Evolutionary conservation across 169 alveolate genomes (phyloP), one percentile per base, ranked within the genome.

Genomic region (Plasmodium ovale): DNA sequence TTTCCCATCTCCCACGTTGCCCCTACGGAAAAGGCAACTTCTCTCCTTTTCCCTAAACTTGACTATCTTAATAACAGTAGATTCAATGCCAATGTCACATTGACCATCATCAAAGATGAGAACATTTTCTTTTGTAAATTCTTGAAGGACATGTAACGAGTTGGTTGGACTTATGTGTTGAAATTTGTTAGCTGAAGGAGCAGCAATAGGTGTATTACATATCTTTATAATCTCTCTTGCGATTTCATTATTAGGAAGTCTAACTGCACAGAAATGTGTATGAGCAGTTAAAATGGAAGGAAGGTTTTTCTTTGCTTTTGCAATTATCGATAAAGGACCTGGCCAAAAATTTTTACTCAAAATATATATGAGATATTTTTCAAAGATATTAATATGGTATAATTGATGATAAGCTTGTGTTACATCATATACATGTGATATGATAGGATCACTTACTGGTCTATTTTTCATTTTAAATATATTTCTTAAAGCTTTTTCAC

Each of bases 131-230:
- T 91, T 73, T 71, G 65, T 77, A 74, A 98, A 98, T 91, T 98
- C 99, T 60, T 96, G 89, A 25, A 92, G 88, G 12, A 98, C 99
- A 88, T 98, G 99, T 39, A 94, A 90, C 10, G 98, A 97, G 37
- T 93, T 93, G 0, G 99, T 97, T 6, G 99, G 99, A 73, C 98
- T 95, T n/a, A 98, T 98, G 93, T 98, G 99, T 23, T 98, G 97
- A 64, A 98, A 98, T 89, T 96, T 93, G 92, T 98, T 98, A 0
- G 99, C 99, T 16, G 98, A 94, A 14, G 99, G 99, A 14, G 99
- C 99, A 35, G 99, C 99, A 14, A 98, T 92, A 0, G 99, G 99
- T 0, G 94, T 64, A 2, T 91, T 89, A 35, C 95, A 67, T 31
- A 87, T 59, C 87, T 93, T 87, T 12, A 98, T 92, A 21, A 98